Conservation (phyloP, 208 protist species). For the Leishmania turanica region DNA sequence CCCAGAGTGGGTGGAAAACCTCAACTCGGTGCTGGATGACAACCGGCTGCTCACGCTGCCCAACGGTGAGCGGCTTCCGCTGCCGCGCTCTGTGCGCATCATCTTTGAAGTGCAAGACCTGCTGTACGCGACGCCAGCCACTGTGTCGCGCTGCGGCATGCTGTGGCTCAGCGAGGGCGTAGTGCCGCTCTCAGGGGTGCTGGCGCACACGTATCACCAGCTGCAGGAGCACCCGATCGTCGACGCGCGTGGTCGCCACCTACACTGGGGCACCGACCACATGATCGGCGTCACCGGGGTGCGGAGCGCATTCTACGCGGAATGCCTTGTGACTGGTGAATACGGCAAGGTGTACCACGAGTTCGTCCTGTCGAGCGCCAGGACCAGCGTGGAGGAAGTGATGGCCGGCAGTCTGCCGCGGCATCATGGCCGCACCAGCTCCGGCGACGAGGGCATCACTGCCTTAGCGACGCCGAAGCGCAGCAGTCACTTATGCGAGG, state of each 20-base stretch:
- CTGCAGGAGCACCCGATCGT: conserved; percentile 52
- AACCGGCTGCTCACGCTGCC: conserved; percentile 99
- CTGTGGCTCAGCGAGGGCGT: conserved; percentile 98
- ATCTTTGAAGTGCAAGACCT: conserved; percentile 99
- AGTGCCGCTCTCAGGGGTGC: conserved; percentile 89
- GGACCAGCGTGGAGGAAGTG: conserved; percentile 11
- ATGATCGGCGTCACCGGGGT: conserved; percentile 37
- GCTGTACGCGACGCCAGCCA: conserved; percentile 97
- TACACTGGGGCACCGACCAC: conserved; percentile 50
- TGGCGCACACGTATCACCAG: conserved; percentile 53
- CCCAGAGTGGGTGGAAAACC: conserved; percentile 99
- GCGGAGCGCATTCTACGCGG: conserved; percentile 7
- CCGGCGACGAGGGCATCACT: background rate
- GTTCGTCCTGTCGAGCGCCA: conserved; percentile 41
- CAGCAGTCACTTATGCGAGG: conserved; percentile 8
- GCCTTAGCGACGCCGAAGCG: background rate
- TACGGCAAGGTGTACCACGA: conserved; percentile 58
- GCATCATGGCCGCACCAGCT: background rate
- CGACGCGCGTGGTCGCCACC: conserved; percentile 52
- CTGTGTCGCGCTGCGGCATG: conserved; percentile 99
- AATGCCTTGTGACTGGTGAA: conserved; percentile 38
- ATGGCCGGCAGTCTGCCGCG: conserved; percentile 12
- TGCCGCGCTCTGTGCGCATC: conserved; percentile 97
- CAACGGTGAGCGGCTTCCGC: conserved; percentile 98
- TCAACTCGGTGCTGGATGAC: conserved; percentile 99